Evolutionary conservation across 139 green algal genomes (phyloP).

Genomic region (Coccomyxa sp.): DNA sequence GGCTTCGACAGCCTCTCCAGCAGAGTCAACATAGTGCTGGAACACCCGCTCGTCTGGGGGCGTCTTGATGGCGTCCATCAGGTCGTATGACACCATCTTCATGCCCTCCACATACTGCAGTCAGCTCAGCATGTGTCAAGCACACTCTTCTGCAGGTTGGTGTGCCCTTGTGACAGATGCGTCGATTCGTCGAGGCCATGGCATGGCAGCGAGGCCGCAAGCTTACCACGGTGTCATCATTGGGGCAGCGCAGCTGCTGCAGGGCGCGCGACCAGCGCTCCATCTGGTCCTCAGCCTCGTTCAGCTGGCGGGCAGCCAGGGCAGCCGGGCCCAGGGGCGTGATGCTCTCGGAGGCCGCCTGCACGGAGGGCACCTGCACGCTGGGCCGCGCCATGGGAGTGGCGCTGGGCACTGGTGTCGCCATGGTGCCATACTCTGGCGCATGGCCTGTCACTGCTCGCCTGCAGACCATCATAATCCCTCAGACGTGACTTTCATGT

Average conservation of each 20-base stretch:
- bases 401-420: constrained; percentile 10
- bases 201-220: no score
- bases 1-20: constrained; percentile 34
- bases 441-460: background rate
- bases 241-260: background rate
- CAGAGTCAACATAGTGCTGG: constrained; percentile 12
- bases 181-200: no score
- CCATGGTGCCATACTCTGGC: background rate
- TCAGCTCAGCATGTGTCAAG: no score
- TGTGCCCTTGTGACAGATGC: no score
- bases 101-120: constrained; percentile 57
- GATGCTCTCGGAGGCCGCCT: background rate
- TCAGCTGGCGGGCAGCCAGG: background rate
- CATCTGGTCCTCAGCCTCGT: constrained; percentile 18
- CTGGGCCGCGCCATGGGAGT: background rate
- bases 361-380: background rate
- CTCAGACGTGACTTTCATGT: no score
- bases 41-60: constrained; percentile 3
- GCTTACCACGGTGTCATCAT: background rate
- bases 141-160: no score
- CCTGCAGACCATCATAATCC: no score
- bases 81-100: constrained; percentile 80
- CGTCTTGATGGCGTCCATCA: constrained; percentile 42
- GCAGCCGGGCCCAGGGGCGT: background rate
- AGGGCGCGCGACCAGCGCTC: constrained; percentile 19